Base-by-base conservation (phyloP, 805 yeast species). In the Candida parachauliodes region DNA sequence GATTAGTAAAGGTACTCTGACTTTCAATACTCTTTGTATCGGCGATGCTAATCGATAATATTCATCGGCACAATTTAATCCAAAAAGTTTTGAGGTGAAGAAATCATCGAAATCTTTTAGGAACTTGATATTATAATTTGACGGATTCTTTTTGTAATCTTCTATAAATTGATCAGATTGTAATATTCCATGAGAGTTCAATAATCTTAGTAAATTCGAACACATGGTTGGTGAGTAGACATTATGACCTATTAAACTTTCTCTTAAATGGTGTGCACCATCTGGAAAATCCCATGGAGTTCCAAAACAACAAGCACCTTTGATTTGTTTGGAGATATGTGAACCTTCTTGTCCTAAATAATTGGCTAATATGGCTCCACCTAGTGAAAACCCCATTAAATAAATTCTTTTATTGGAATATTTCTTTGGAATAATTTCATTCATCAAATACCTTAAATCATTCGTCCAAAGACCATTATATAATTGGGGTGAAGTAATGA, bases 231-330 rank as follows among this genome's bases (percentile, higher is more conserved):
- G 72, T 8, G 72, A 67, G 42, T 68, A 68, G 20, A 68, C 49
- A 32, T 50, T 45, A 43, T 54, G 51, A n/a, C 74, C 74, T 21
- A 68, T 39, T 5, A 53, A 53, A 9, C 68, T 65, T 40, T 67
- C 72, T 23, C 59, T 47, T 36, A 79, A 55, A 29, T 70, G 74
- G 31, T 62, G 51, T n/a, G 70, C 64, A 6, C 83, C 70, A 42
- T 72, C 78, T 11, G 72, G 57, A 52, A 84, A 65, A 55, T 83
- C 86, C 89, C 89, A 84, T 8, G 91, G 91, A 16, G 79, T 65
- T 11, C 83, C 81, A 49, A 83, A 59, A 8, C 77, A 59, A 10
- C 76, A 68, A 3, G 87, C 82, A 5, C 82, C 80, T 28, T 71
- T 67, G 40, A 82, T 65, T 38, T 71, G 71, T 1, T 72, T 54